Percentiles rank a stretch among this genome's conserved stretches.
phyloP scores from a whole-genome alignment of 257 asterid species.

The Solanum gandarillasii region DNA sequence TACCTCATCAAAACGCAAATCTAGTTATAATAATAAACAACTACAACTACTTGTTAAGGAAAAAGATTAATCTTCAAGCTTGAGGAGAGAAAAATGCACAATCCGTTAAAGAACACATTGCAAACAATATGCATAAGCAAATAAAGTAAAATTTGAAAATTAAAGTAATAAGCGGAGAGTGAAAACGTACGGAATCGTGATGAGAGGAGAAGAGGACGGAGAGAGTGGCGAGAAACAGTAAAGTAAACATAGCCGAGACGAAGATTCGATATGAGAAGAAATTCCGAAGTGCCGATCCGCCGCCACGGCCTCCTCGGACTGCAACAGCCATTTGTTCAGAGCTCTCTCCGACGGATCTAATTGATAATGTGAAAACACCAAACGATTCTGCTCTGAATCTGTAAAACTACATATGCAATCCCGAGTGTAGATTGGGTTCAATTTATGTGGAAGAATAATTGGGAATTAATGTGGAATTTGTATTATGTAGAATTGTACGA shows the following conservation, averaged over 20 bases:
- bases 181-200: slow-evolving; percentile 37
- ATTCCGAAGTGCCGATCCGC: slow-evolving; percentile 71
- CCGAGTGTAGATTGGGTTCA: not conserved
- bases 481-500: not conserved
- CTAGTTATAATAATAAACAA: not conserved
- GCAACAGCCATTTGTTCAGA: slow-evolving; percentile 69
- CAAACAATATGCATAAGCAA: not conserved
- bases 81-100: not conserved
- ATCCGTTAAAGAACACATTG: not conserved
- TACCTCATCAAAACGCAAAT: not conserved
- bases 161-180: not conserved
- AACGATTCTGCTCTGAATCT: not conserved
- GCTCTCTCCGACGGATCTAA: slow-evolving; percentile 6
- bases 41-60: not conserved
- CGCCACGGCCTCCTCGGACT: slow-evolving; percentile 71
- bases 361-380: not conserved
- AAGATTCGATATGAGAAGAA: slow-evolving; percentile 90
- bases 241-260: slow-evolving; percentile 77
- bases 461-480: not conserved
- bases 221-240: slow-evolving; percentile 78
- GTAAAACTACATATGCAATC: not conserved
- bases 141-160: not conserved
- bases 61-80: not conserved
- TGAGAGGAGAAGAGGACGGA: slow-evolving; percentile 79
- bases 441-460: not conserved